A percentile compares a stretch with the other conserved stretches of the same genome.
Evolutionary conservation across 441 rosid species (phyloP).

Genomic region (Breynia disticha): DNA sequence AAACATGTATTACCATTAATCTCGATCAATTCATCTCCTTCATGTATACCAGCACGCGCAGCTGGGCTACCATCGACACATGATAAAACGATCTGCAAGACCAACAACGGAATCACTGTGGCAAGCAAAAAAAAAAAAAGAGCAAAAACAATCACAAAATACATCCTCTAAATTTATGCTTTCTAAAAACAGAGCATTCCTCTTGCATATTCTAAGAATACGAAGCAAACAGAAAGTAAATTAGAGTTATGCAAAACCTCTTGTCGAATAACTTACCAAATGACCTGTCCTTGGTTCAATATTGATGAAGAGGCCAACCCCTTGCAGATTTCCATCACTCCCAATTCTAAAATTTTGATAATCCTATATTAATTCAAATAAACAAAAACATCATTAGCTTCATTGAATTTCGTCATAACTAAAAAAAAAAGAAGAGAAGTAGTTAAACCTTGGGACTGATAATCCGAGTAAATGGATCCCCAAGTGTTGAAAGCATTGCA

Average conservation of each 20-base stretch:
- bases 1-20: slow-evolving; percentile 55
- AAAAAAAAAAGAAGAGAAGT: not conserved
- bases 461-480: slow-evolving; percentile 86
- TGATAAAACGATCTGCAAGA: slow-evolving; percentile 73
- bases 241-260: not conserved
- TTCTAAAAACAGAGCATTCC: not conserved
- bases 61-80: slow-evolving; percentile 80
- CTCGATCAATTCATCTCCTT: slow-evolving; percentile 81
- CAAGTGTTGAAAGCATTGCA: slow-evolving; percentile 86
- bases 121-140: slow-evolving; percentile 2
- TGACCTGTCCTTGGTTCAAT: slow-evolving; percentile 71
- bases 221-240: not conserved
- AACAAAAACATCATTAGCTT: slow-evolving; percentile 4
- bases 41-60: slow-evolving; percentile 74
- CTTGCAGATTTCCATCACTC: slow-evolving; percentile 82
- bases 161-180: not conserved
- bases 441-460: slow-evolving; percentile 69
- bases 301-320: slow-evolving; percentile 73
- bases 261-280: slow-evolving; percentile 43
- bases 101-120: not conserved
- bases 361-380: slow-evolving; percentile 48
- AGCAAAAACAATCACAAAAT: not conserved
- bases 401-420: not conserved
- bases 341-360: slow-evolving; percentile 83
- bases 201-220: not conserved